A percentile compares a stretch with the other conserved stretches of the same genome.
These are phyloP conservation scores for Termitomyces sp. DNA, from an alignment of 768 basidiomycete genomes.

Conservation along the genomic window DNA sequence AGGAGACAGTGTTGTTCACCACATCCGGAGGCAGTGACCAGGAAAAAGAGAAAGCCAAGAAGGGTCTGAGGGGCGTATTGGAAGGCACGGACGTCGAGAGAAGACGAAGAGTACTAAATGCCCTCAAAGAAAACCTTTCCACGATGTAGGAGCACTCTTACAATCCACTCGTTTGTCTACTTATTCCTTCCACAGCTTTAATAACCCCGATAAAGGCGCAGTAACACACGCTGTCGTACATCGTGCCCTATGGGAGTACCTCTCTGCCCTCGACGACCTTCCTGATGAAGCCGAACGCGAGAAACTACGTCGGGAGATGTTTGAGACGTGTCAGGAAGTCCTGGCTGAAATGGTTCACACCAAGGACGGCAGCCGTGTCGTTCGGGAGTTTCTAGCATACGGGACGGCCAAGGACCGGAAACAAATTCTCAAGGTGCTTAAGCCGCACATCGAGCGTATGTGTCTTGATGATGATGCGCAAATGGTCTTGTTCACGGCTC, in stretches of 20 bases:
- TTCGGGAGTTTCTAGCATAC: slow-evolving; percentile 77
- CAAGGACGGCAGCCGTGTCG: slow-evolving; percentile 82
- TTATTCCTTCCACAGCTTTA: slow-evolving; percentile 50
- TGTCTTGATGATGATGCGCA: slow-evolving; percentile 88
- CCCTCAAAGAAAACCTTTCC: slow-evolving; percentile 68
- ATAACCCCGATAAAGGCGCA: slow-evolving; percentile 88
- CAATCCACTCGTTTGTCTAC: neutral
- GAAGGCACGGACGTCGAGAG: slow-evolving; percentile 60
- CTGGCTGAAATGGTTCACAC: slow-evolving; percentile 94
- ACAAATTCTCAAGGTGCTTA: slow-evolving; percentile 82
- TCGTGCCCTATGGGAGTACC: slow-evolving; percentile 81
- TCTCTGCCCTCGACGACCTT: slow-evolving; percentile 52
- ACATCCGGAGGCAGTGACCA: slow-evolving; percentile 48
- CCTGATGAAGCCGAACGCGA: slow-evolving; percentile 65
- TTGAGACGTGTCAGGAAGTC: slow-evolving; percentile 83
- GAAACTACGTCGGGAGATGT: slow-evolving; percentile 71
- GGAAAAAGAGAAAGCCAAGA: slow-evolving; percentile 59
- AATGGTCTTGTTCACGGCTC: slow-evolving; percentile 80
- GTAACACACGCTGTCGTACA: slow-evolving; percentile 86
- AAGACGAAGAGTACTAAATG: slow-evolving; percentile 56
- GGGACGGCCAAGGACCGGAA: slow-evolving; percentile 94
- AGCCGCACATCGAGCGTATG: slow-evolving; percentile 87
- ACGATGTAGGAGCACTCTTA: slow-evolving; percentile 52
- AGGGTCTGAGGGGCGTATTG: slow-evolving; percentile 63
- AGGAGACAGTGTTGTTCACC: slow-evolving; percentile 73